Evolutionary conservation across 176 grass and related monocot genomes (phyloP).

Genomic region (Oryza punctata): DNA sequence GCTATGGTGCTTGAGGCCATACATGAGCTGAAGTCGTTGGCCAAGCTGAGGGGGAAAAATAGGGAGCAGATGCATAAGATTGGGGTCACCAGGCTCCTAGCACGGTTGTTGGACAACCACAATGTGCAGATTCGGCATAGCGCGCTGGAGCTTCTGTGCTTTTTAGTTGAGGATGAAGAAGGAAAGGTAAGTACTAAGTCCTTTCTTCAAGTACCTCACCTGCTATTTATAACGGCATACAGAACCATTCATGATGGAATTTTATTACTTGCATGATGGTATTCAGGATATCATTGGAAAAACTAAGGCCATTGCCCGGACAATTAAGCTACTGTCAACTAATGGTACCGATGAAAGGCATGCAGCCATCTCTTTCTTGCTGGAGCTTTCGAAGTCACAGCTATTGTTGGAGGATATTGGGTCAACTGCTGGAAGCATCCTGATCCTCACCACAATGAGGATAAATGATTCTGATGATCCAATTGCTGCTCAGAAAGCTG

Average conservation of each 20-base stretch:
- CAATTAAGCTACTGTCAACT: constrained; percentile 67
- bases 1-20: constrained; percentile 71
- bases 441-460: constrained; percentile 80
- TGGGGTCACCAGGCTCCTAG: constrained; percentile 72
- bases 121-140: constrained; percentile 50
- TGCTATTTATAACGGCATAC: constrained; percentile 21
- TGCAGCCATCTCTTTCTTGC: constrained; percentile 68
- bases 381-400: constrained; percentile 74
- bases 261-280: constrained; percentile 25
- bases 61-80: constrained; percentile 70
- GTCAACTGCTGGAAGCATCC: constrained; percentile 56
- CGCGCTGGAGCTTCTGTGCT: constrained; percentile 61
- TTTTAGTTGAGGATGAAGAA: constrained; percentile 70
- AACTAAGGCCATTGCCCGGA: constrained; percentile 64
- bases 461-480: constrained; percentile 67
- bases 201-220: neutral
- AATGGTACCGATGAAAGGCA: constrained; percentile 52
- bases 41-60: constrained; percentile 51
- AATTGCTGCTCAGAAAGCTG: constrained; percentile 56
- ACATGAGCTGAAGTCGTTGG: constrained; percentile 60
- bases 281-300: constrained; percentile 79
- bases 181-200: constrained; percentile 59
- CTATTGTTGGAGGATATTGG: constrained; percentile 64
- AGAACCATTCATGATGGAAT: constrained; percentile 1
- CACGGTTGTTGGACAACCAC: constrained; percentile 57